phyloP scores from a whole-genome alignment of 176 grass and related monocot genomes.

The Microstegium vimineum region DNA sequence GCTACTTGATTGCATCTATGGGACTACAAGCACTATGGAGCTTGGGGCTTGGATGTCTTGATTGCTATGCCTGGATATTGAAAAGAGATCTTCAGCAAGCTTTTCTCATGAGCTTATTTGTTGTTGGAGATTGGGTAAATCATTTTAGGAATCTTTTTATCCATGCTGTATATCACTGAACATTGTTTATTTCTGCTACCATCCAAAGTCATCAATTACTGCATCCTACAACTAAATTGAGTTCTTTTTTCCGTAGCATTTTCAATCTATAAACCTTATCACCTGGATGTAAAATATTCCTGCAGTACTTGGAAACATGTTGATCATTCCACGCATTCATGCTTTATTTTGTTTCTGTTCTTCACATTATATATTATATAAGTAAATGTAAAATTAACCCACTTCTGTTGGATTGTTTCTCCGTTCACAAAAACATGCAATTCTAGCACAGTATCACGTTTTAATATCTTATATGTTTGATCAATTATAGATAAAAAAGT shows the following conservation, averaged over 20 bases:
- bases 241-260: neutral
- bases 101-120: constrained; percentile 82
- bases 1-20: constrained; percentile 89
- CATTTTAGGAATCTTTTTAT: neutral
- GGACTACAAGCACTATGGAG: constrained; percentile 89
- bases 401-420: neutral
- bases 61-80: constrained; percentile 62
- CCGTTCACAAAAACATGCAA: too few species aligned
- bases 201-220: neutral
- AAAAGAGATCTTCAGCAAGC: constrained; percentile 66
- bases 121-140: constrained; percentile 91
- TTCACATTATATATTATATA: neutral
- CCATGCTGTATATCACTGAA: neutral
- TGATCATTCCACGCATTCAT: neutral
- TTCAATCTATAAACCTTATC: neutral
- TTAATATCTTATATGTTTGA: too few species aligned
- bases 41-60: constrained; percentile 80
- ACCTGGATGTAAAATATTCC: neutral
- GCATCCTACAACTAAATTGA: neutral
- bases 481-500: too few species aligned
- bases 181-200: neutral
- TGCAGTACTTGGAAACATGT: neutral
- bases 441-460: too few species aligned
- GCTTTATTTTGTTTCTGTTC: neutral
- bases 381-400: neutral